phyloP scores from a whole-genome alignment of 257 asterid genomes.

The Solanum chaucha region DNA sequence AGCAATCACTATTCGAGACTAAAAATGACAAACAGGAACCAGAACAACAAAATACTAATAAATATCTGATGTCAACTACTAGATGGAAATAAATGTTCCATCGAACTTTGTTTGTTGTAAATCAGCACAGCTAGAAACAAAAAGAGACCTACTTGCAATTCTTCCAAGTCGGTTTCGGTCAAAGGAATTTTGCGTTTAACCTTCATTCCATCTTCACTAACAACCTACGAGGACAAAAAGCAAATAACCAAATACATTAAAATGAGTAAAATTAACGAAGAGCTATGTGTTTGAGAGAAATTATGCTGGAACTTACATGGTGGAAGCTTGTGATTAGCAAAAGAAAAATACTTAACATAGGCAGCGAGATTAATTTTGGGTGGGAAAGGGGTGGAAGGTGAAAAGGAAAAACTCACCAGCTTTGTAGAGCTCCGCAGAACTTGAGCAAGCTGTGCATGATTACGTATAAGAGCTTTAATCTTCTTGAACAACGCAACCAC shows the following conservation, averaged over 20 bases:
- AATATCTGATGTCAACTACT: background rate
- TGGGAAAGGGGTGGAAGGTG: background rate
- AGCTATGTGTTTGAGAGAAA: background rate
- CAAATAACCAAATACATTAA: background rate
- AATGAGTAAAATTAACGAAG: background rate
- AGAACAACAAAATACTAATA: background rate
- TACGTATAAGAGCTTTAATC: constrained; percentile 45
- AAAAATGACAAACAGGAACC: background rate
- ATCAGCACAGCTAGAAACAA: background rate
- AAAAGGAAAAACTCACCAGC: constrained; percentile 36
- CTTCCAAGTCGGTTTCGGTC: constrained; percentile 73
- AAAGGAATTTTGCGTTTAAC: constrained; percentile 58
- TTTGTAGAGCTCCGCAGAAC: constrained; percentile 54
- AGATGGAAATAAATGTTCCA: background rate
- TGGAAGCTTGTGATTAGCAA: background rate
- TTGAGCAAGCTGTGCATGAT: constrained; percentile 52
- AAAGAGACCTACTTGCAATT: constrained; percentile 54
- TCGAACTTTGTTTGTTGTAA: background rate
- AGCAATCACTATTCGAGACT: constrained; percentile 76
- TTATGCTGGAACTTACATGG: background rate
- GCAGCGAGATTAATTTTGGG: background rate
- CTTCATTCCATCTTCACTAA: constrained; percentile 82
- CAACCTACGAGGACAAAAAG: constrained; percentile 32
- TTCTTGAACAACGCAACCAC: constrained; percentile 80
- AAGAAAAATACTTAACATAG: background rate